These are phyloP conservation scores for Phytophthora fragariaefolia DNA, from an alignment of 352 stramenopile species.

Conservation along the genomic window DNA sequence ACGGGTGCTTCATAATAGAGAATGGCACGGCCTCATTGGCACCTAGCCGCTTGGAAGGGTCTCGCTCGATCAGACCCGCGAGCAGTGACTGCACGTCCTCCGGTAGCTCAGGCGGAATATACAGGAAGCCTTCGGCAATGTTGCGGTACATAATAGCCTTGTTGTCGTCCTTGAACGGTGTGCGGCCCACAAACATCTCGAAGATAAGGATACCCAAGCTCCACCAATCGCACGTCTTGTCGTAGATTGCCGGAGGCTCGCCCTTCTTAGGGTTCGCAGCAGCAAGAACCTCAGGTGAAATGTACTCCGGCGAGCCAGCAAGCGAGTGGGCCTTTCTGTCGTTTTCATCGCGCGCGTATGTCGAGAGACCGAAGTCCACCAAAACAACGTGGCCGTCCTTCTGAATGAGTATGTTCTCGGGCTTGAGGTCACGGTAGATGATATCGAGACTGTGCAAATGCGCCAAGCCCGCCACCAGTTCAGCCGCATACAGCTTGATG, in stretches of 20 bases:
- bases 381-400: conserved; percentile 91
- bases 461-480: conserved; percentile 80
- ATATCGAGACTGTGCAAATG: conserved; percentile 91
- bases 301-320: conserved; percentile 90
- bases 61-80: conserved; percentile 77
- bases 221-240: conserved; percentile 91
- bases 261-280: conserved; percentile 56
- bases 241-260: conserved; percentile 59
- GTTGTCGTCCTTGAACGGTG: conserved; percentile 94
- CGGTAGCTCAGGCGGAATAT: conserved; percentile 77
- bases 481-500: conserved; percentile 88
- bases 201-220: conserved; percentile 92
- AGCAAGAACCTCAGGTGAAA: conserved; percentile 91
- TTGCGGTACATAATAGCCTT: conserved; percentile 93
- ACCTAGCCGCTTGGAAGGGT: conserved; percentile 78
- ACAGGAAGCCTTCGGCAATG: conserved; percentile 86
- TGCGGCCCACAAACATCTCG: conserved; percentile 90
- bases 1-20: conserved; percentile 89
- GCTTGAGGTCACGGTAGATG: conserved; percentile 92
- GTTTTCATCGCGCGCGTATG: conserved; percentile 60
- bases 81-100: conserved; percentile 81
- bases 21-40: conserved; percentile 81
- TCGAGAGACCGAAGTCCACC: conserved; percentile 93
- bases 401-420: conserved; percentile 91
- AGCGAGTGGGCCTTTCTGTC: conserved; percentile 75